Conservation (phyloP, 2,329 filamentous ascomycete species). For the Epichloe scottii region DNA sequence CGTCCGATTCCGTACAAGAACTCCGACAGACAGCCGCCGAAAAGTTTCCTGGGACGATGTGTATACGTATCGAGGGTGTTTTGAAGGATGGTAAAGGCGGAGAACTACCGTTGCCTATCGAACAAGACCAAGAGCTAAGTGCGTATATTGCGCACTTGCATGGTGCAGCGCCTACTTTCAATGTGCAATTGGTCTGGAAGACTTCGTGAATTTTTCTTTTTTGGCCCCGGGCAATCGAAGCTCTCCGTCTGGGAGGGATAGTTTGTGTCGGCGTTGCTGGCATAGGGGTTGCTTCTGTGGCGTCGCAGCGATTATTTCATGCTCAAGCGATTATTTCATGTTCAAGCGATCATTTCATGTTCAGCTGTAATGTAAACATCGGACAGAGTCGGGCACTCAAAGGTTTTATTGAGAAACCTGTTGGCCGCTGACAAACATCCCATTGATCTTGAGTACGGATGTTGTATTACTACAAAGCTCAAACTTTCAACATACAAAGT, state of each 20-base stretch:
- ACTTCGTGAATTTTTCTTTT: constrained; percentile 5
- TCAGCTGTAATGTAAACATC: too few relatives aligned
- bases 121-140: constrained; percentile 57
- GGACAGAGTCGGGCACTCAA: too few relatives aligned
- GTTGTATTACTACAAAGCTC: too few relatives aligned
- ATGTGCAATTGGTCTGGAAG: constrained; percentile 26
- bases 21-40: constrained; percentile 47
- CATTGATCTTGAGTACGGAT: too few relatives aligned
- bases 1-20: constrained; percentile 44
- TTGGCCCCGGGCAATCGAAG: neutral
- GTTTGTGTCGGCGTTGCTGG: neutral
- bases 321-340: too few relatives aligned
- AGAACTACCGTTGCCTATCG: constrained; percentile 53
- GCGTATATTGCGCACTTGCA: constrained; percentile 58
- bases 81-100: constrained; percentile 45
- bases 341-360: too few relatives aligned
- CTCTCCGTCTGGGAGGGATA: neutral
- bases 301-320: too few relatives aligned
- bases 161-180: constrained; percentile 30
- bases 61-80: constrained; percentile 52
- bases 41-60: constrained; percentile 47
- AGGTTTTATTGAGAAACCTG: too few relatives aligned
- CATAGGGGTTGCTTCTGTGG: neutral
- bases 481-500: too few relatives aligned
- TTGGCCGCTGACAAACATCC: too few relatives aligned